Conservation (phyloP, 169 alveolate species). For the Perkinsus marinus region DNA sequence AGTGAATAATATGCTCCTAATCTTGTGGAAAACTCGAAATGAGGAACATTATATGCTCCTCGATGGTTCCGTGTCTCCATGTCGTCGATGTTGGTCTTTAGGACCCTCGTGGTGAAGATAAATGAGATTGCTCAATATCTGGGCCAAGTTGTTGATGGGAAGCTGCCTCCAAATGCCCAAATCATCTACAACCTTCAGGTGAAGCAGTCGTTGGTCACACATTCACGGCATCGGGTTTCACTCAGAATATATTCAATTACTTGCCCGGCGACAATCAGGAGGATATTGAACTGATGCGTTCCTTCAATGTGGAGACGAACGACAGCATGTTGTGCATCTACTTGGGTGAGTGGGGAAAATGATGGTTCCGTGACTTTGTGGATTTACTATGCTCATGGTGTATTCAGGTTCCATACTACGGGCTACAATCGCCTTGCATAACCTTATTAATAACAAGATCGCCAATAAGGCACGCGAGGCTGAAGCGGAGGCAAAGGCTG, state of each 20-base stretch:
- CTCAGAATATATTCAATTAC: conserved; percentile 77
- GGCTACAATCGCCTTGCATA: conserved; percentile 78
- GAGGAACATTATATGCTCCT: too few relatives aligned
- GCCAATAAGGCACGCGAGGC: neutral
- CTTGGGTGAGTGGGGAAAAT: conserved; percentile 59
- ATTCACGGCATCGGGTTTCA: neutral
- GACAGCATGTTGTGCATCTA: conserved; percentile 75
- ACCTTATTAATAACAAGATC: conserved; percentile 75
- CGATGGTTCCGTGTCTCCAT: too few relatives aligned
- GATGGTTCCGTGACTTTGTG: too few relatives aligned
- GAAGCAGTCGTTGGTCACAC: neutral
- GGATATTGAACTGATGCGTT: conserved; percentile 54
- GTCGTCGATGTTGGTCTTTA: too few relatives aligned
- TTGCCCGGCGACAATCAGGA: conserved; percentile 64
- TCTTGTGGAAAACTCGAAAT: too few relatives aligned
- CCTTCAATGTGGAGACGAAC: conserved; percentile 75
- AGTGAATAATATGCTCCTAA: too few relatives aligned
- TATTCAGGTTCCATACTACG: conserved; percentile 46
- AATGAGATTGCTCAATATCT: conserved; percentile 49
- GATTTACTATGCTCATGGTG: too few relatives aligned
- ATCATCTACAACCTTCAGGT: conserved; percentile 70
- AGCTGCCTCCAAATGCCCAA: conserved; percentile 60
- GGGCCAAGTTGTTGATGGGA: conserved; percentile 60
- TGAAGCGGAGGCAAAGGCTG: neutral
- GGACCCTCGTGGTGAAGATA: conserved; percentile 43